A percentile compares a stretch with the other conserved stretches of the same genome.
phyloP scores from a whole-genome alignment of 306 rosid genomes.

The Prunus davidiana region DNA sequence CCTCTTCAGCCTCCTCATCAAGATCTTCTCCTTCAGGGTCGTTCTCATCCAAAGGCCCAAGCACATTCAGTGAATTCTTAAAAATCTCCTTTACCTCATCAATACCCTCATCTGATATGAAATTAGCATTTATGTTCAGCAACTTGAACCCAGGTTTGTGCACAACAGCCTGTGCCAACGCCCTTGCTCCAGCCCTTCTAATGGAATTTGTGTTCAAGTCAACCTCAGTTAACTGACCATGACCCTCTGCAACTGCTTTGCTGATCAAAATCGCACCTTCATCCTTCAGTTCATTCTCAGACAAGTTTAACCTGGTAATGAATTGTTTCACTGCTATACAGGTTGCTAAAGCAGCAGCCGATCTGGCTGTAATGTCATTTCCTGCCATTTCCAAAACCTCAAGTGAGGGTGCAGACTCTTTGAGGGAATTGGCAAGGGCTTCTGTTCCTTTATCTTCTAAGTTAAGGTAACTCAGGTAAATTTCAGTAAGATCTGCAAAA shows the following conservation, averaged over 20 bases:
- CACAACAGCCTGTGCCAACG: conserved; percentile 64
- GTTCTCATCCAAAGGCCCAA: conserved; percentile 86
- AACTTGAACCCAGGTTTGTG: conserved; percentile 71
- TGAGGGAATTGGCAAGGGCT: conserved; percentile 62
- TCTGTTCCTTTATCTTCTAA: conserved; percentile 81
- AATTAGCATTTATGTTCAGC: conserved; percentile 65
- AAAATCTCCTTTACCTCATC: conserved; percentile 58
- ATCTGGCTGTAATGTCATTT: conserved; percentile 67
- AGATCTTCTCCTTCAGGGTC: conserved; percentile 76
- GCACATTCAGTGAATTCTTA: conserved; percentile 47
- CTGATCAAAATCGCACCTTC: conserved; percentile 74
- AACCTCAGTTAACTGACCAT: conserved; percentile 61
- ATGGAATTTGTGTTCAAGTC: conserved; percentile 65
- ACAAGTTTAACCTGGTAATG: conserved; percentile 57
- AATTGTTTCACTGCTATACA: conserved; percentile 64
- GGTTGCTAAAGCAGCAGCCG: conserved; percentile 58
- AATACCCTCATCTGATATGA: conserved; percentile 77
- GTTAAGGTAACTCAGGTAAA: conserved; percentile 77
- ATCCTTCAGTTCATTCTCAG: conserved; percentile 84
- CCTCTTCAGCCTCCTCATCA: conserved; percentile 58
- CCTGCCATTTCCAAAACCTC: conserved; percentile 83
- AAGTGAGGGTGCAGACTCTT: conserved; percentile 65
- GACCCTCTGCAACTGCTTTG: conserved; percentile 66
- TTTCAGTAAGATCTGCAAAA: conserved; percentile 60
- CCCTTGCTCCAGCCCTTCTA: conserved; percentile 77